These are phyloP conservation scores for Senecio squalidus DNA, from an alignment of 140 eudicot species.

Conservation along the genomic window DNA sequence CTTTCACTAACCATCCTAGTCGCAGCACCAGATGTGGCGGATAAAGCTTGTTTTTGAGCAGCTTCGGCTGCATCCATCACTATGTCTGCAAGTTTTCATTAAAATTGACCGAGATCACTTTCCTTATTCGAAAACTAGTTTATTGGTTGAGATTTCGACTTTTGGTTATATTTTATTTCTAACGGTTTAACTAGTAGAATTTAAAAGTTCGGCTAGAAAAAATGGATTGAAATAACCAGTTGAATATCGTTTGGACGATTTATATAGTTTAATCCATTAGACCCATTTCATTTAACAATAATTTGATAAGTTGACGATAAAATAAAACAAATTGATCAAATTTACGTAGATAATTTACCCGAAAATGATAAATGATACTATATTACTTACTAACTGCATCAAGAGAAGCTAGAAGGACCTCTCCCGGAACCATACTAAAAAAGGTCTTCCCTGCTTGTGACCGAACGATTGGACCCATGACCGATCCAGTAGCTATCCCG, in stretches of 20 bases:
- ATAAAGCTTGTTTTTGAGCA: constrained; percentile 70
- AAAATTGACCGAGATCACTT: background rate
- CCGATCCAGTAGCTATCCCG: constrained; percentile 68
- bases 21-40: constrained; percentile 84
- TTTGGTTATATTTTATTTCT: no score
- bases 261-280: no score
- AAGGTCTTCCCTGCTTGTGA: constrained; percentile 78
- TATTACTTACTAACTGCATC: constrained; percentile 83
- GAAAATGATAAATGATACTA: background rate
- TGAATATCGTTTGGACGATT: no score
- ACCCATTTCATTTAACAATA: no score
- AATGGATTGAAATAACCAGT: no score
- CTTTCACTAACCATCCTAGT: constrained; percentile 59
- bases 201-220: no score
- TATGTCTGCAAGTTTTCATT: constrained; percentile 37
- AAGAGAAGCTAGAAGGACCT: constrained; percentile 90
- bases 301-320: background rate
- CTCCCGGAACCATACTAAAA: constrained; percentile 79
- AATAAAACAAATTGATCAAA: background rate
- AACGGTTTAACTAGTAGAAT: no score
- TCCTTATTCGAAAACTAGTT: background rate
- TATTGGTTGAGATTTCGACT: background rate
- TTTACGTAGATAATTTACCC: no score
- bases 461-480: constrained; percentile 61
- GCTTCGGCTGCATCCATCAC: constrained; percentile 87